phyloP scores from a whole-genome alignment of 108 stramenopile species.

The Cyclotella atomus region DNA sequence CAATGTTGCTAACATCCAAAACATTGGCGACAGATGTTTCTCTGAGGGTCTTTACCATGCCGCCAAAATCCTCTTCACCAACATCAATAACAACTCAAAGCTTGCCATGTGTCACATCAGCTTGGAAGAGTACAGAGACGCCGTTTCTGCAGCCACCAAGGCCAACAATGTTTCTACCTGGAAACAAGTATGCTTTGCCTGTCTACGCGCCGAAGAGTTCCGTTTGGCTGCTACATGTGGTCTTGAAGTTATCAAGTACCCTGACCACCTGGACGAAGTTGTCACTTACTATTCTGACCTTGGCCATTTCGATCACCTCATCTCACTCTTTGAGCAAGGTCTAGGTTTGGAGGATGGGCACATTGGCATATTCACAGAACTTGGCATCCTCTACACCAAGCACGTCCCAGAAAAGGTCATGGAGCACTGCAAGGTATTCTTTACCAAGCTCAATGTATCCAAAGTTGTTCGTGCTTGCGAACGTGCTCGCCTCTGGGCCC shows the following conservation, averaged over 20 bases:
- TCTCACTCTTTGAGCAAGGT: constrained; percentile 98
- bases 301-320: constrained; percentile 95
- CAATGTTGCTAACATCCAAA: constrained; percentile 98
- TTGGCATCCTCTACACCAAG: constrained; percentile 99
- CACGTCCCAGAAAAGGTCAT: constrained; percentile 98
- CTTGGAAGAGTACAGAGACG: constrained; percentile 97
- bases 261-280: constrained; percentile 99
- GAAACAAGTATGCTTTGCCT: constrained; percentile 98
- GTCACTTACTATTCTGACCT: constrained; percentile 97
- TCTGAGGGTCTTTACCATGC: constrained; percentile 97
- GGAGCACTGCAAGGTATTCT: constrained; percentile 99
- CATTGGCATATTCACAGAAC: constrained; percentile 99
- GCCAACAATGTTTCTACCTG: constrained; percentile 99
- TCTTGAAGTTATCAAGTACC: constrained; percentile 98
- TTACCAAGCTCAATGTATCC: constrained; percentile 95
- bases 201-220: constrained; percentile 96
- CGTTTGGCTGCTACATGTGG: constrained; percentile 96
- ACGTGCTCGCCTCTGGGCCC: constrained; percentile 94
- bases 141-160: constrained; percentile 97
- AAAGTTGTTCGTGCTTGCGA: constrained; percentile 99
- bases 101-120: constrained; percentile 98
- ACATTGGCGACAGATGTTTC: constrained; percentile 95
- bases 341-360: constrained; percentile 98
- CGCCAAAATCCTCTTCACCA: constrained; percentile 95
- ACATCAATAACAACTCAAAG: constrained; percentile 99